Base-by-base conservation (phyloP, 257 asterid genomes). In the Penstemon eatonii region DNA sequence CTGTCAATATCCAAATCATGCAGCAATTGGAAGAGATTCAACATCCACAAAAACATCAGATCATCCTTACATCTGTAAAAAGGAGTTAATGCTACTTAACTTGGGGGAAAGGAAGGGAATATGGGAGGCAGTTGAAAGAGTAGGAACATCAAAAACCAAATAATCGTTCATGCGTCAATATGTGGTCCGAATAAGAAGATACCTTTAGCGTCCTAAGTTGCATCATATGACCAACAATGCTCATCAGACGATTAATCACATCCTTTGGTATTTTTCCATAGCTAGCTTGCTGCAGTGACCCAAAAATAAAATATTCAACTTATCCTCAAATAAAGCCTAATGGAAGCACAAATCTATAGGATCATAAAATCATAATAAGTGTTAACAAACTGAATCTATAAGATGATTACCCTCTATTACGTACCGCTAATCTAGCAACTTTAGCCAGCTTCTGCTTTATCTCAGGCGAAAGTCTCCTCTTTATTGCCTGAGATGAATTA, bases 171-270 rank as follows among this genome's bases (percentile, higher is more conserved):
- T 13, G 47, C 18, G 42, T 60, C 53, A 54, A 47, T 68, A 53
- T 39, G 50, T 38, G 33, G 49, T 71, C 70, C 60, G 43, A 71
- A 69, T 55, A 25, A 25, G 63, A 76, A 69, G 66, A 71, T 83
- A 94, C 98, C 99, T 91, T 94, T 67, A 91, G 80, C 5, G 99
- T 82, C 83, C 99, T 86, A 70, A 94, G 91, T 71, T 94, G 96
- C 83, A 94, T 82, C 82, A 94, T 73, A 86, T 94, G 99, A 66
- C 99, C 99, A 51, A 91, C 87, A 77, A 94, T 91, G 82, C 91
- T 87, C 98, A 94, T 94, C 78, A 91, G 84, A 66, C 98, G 98
- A 82, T 79, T 78, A 78, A 84, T 53, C 72, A 94, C 80, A 73
- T 91, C 95, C 81, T 86, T 81, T 6, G 99, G 89, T 76, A 91